phyloP scores from a whole-genome alignment of 2,329 filamentous ascomycete genomes.

The Ceratocystis colombiana region DNA sequence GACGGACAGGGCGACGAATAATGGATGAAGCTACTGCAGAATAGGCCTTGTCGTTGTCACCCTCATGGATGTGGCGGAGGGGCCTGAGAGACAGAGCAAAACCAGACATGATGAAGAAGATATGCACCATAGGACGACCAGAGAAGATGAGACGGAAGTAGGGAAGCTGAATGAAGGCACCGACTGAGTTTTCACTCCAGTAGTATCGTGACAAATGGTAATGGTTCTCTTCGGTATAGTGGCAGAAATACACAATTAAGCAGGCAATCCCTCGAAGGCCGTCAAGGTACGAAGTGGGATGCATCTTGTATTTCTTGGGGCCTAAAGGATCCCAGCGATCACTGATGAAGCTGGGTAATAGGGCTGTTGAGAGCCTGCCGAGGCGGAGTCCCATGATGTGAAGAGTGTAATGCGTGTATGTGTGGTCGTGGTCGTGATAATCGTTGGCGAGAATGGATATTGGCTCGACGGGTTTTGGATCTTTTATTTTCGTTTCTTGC shows the following conservation, averaged over 20 bases:
- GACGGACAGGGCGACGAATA: constrained; percentile 43
- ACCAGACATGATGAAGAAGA: constrained; percentile 54
- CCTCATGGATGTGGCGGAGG: constrained; percentile 34
- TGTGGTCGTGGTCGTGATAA: neutral
- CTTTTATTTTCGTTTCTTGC: neutral
- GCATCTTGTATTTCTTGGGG: constrained; percentile 29
- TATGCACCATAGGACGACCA: constrained; percentile 47
- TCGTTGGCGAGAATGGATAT: neutral
- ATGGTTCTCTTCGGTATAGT: constrained; percentile 34
- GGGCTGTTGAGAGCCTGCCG: constrained; percentile 19
- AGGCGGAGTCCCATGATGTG: constrained; percentile 20
- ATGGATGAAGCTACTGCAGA: constrained; percentile 39
- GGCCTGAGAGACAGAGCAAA: constrained; percentile 49
- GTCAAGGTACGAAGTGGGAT: constrained; percentile 48
- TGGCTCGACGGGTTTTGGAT: too few species aligned
- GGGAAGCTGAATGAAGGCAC: constrained; percentile 39
- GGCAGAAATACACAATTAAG: constrained; percentile 48
- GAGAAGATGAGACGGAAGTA: constrained; percentile 46
- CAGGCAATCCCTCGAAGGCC: constrained; percentile 49
- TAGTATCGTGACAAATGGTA: constrained; percentile 33
- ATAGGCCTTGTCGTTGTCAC: constrained; percentile 21
- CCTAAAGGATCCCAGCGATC: constrained; percentile 24
- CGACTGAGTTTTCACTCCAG: constrained; percentile 35
- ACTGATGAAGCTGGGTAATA: constrained; percentile 26
- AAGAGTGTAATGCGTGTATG: neutral